Percentiles rank a stretch among this genome's conserved stretches.
phyloP scores from a whole-genome alignment of 2,329 filamentous ascomycete species.

The Zymoseptoria ardabiliae region DNA sequence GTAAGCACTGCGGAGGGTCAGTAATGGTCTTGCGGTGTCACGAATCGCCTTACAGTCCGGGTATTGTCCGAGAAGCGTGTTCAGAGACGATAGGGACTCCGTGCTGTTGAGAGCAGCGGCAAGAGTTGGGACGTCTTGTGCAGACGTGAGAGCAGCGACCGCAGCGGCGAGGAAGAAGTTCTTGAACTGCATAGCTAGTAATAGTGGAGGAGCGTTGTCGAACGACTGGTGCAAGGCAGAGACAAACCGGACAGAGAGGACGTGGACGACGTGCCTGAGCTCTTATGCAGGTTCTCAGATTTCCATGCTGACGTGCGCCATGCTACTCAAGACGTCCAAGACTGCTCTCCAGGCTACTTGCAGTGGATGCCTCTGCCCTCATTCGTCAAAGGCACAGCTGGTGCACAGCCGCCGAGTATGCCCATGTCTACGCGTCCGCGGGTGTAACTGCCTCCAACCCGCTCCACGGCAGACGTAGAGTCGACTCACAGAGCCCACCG shows the following conservation, averaged over 20 bases:
- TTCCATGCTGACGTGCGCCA: conserved; percentile 13
- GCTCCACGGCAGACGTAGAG: not conserved
- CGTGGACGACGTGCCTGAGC: not conserved
- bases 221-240: not conserved
- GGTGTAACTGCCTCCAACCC: not conserved
- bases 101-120: conserved; percentile 29
- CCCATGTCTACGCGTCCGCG: not conserved
- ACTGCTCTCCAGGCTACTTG: not conserved
- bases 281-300: not conserved
- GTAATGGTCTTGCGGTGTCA: not conserved
- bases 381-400: not conserved
- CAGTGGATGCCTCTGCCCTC: not conserved
- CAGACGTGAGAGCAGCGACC: conserved; percentile 29
- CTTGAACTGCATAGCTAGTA: conserved; percentile 34
- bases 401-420: not conserved
- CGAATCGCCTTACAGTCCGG: conserved; percentile 8
- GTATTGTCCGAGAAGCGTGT: conserved; percentile 7
- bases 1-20: conserved; percentile 21
- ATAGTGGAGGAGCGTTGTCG: not conserved
- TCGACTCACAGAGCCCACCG: not conserved
- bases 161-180: conserved; percentile 32
- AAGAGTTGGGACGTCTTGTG: conserved; percentile 30
- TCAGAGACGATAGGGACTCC: conserved; percentile 10
- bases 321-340: conserved; percentile 1
- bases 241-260: not conserved